phyloP scores from a whole-genome alignment of 1,284 basidiomycete species.

The Cryptococcus sp. region DNA sequence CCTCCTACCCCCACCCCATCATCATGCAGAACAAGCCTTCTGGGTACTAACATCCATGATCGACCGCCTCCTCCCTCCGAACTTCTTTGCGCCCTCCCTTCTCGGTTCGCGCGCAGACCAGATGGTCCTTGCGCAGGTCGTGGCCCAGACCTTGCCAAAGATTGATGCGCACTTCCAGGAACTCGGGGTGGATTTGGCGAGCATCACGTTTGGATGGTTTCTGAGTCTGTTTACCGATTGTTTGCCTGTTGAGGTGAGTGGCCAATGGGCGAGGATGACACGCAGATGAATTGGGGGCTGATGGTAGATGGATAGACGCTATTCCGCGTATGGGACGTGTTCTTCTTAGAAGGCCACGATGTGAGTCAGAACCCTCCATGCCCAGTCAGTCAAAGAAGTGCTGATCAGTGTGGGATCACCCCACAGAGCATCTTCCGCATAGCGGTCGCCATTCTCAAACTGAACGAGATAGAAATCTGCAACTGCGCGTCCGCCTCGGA shows the following conservation, averaged over 20 bases:
- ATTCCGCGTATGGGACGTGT: constrained; percentile 91
- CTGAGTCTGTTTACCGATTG: constrained; percentile 94
- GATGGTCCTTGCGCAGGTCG: constrained; percentile 80
- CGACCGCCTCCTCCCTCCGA: constrained; percentile 74
- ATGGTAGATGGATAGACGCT: constrained; percentile 59
- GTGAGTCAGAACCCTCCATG: constrained; percentile 51
- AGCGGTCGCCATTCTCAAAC: constrained; percentile 78
- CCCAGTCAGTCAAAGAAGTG: neutral
- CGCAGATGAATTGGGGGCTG: neutral
- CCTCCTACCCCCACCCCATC: constrained; percentile 56
- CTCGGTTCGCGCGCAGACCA: constrained; percentile 91
- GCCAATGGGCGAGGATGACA: too few relatives aligned
- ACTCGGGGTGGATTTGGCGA: constrained; percentile 83
- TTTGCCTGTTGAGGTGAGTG: constrained; percentile 83
- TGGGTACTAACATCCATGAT: constrained; percentile 90
- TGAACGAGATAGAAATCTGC: constrained; percentile 76
- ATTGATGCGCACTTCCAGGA: constrained; percentile 70
- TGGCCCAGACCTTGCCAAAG: constrained; percentile 71
- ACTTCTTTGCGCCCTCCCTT: constrained; percentile 78
- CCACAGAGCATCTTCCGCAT: constrained; percentile 67
- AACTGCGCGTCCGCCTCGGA: constrained; percentile 76
- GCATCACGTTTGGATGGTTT: constrained; percentile 98
- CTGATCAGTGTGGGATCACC: neutral
- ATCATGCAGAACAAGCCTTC: constrained; percentile 83
- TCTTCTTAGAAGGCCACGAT: constrained; percentile 88